Base-by-base conservation (phyloP, 805 yeast species). In the Starmerella vaccinii region DNA sequence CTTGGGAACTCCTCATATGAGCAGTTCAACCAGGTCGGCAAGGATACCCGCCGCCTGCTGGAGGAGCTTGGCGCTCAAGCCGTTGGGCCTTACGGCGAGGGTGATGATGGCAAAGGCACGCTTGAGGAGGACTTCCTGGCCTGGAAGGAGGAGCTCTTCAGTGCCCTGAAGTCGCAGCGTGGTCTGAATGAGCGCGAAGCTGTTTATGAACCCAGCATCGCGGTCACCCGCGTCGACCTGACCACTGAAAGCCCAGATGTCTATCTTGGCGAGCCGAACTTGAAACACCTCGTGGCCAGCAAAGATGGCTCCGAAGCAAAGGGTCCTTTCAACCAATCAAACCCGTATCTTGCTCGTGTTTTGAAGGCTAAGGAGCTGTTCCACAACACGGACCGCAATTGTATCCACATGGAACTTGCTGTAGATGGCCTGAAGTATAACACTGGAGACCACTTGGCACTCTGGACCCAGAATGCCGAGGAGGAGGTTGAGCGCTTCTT, bases 1-100 rank as follows among this genome's bases (percentile, higher is more conserved):
- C 76, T 90, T 55, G 98, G 98, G 64, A 90, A 92, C 70, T 81
- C 89, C 39, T 89, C 97, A 24, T 90, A 90, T 65, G 97, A 90
- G 68, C 81, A 84, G 65, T 90, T 75, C 74, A 92, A 92, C 65
- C 83, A 87, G 53, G 88, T 89, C 35, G 78, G 78, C 53, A 78
- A 78, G 60, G 71, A 78, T 43, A 67, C 74, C 50, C 71, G 75
- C 50, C 72, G 73, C 53, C 65, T 74, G 22, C 68, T 79, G 47
- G 68, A 68, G 50, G 73, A 70, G 24, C 81, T 85, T 34, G 89
- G 90, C 49, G 96, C 92, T 26, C 72, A 74, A 39, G 66, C 80
- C 44, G 68, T 92, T 50, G 95, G 92, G 44, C 72, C 71, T n/a
- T 75, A 77, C 53, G 97, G 97, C 43, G 78, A 79, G 66, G 98